These are phyloP conservation scores for Pseudogymnoascus verrucosus DNA, from an alignment of 2,329 filamentous ascomycete species.

Conservation along the genomic window DNA sequence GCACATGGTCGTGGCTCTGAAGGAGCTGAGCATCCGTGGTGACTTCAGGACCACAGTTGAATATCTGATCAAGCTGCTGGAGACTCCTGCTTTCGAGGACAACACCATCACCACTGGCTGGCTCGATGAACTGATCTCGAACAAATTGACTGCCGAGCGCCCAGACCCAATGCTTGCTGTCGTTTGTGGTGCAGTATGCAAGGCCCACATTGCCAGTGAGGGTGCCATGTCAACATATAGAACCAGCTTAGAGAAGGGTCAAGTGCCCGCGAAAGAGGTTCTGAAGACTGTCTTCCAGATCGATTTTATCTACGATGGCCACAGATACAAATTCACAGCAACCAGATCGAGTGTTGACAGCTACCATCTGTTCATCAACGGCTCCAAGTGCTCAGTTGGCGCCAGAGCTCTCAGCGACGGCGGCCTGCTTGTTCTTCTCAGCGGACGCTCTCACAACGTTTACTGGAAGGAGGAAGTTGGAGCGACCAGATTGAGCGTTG, in stretches of 20 bases:
- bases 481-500: constrained; percentile 88
- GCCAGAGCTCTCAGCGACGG: constrained; percentile 90
- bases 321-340: constrained; percentile 95
- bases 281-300: constrained; percentile 96
- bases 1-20: constrained; percentile 98
- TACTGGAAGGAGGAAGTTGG: constrained; percentile 99
- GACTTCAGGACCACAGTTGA: constrained; percentile 98
- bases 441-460: constrained; percentile 90
- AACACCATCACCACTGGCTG: constrained; percentile 99
- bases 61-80: constrained; percentile 96
- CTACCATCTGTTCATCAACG: constrained; percentile 98
- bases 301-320: constrained; percentile 97
- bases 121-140: constrained; percentile 97
- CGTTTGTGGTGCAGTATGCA: constrained; percentile 88
- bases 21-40: constrained; percentile 98
- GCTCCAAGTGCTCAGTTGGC: constrained; percentile 89
- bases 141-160: constrained; percentile 91
- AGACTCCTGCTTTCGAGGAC: constrained; percentile 96
- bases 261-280: constrained; percentile 92
- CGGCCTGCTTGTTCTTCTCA: constrained; percentile 82
- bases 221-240: constrained; percentile 80
- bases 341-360: constrained; percentile 87
- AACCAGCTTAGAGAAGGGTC: constrained; percentile 86
- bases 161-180: constrained; percentile 92
- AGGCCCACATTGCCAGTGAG: constrained; percentile 92